These are phyloP conservation scores for Westerdykella aurantiaca DNA, from an alignment of 2,329 filamentous ascomycete genomes.

Conservation along the genomic window DNA sequence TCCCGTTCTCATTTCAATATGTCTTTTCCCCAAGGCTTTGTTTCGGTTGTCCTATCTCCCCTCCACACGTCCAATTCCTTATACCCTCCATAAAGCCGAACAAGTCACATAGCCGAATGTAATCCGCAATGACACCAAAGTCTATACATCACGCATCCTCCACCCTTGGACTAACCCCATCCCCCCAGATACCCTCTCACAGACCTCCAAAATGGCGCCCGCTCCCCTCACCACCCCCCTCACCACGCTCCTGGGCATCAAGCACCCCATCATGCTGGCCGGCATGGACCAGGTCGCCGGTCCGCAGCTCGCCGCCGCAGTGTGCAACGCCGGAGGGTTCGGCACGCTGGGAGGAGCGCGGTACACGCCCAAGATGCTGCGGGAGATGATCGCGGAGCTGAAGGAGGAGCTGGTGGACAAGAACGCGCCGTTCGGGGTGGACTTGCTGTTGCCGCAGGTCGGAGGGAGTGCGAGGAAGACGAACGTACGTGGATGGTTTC, in stretches of 20 bases:
- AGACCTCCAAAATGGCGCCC: conserved; percentile 3
- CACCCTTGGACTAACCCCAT: too few relatives aligned
- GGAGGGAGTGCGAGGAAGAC: conserved; percentile 30
- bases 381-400: conserved; percentile 25
- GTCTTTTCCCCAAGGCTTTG: too few relatives aligned
- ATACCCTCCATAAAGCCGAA: neutral
- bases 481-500: conserved; percentile 18
- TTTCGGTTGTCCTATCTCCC: too few relatives aligned
- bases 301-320: conserved; percentile 19
- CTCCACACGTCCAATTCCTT: too few relatives aligned
- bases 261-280: conserved; percentile 25
- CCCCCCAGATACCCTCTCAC: neutral
- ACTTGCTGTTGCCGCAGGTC: conserved; percentile 32
- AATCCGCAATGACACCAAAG: too few relatives aligned
- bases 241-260: conserved; percentile 15
- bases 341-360: conserved; percentile 20
- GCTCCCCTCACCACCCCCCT: conserved; percentile 16
- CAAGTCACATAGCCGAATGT: neutral
- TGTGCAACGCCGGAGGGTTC: conserved; percentile 23
- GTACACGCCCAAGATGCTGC: conserved; percentile 21
- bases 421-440: conserved; percentile 31
- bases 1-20: too few relatives aligned
- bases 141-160: too few relatives aligned
- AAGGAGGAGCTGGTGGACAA: conserved; percentile 17
- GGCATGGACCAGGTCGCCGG: conserved; percentile 23